Conservation (phyloP, 345 rosid genomes). For the Corchorus olitorius region DNA sequence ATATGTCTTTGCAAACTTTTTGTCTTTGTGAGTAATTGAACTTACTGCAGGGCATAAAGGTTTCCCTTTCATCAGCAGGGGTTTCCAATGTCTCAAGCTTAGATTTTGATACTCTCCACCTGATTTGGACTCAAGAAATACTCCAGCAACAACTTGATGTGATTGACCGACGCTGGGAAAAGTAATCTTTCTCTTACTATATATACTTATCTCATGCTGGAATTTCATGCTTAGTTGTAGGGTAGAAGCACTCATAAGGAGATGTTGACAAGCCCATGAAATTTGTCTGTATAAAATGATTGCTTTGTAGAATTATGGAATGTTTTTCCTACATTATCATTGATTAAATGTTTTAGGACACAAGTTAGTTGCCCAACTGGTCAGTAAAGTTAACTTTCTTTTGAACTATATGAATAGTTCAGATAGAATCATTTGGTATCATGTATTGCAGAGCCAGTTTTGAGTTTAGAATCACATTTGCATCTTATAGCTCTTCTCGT, state of each 20-base stretch:
- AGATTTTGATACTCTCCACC: conserved; percentile 74
- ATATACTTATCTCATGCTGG: conserved; percentile 13
- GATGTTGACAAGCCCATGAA: conserved; percentile 2
- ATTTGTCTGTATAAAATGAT: neutral
- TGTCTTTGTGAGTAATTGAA: conserved; percentile 3
- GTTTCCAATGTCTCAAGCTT: conserved; percentile 57
- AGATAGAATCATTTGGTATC: neutral
- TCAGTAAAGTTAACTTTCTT: neutral
- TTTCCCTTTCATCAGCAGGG: conserved; percentile 59
- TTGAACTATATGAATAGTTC: neutral
- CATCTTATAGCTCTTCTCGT: neutral
- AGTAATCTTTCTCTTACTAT: conserved; percentile 38
- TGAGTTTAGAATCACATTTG: neutral
- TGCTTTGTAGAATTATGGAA: neutral
- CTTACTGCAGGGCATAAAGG: conserved; percentile 71
- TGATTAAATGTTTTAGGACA: conserved; percentile 17
- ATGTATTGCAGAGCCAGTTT: neutral
- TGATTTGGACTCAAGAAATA: conserved; percentile 78
- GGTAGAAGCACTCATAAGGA: neutral
- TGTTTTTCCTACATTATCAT: neutral
- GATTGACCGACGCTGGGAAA: conserved; percentile 67
- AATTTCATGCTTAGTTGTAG: neutral
- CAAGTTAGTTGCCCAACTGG: neutral
- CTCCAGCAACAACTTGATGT: conserved; percentile 77
- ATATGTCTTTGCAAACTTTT: neutral